Conservation (phyloP, 2,329 filamentous ascomycete species). For the Stagonosporopsis chrysanthemi region DNA sequence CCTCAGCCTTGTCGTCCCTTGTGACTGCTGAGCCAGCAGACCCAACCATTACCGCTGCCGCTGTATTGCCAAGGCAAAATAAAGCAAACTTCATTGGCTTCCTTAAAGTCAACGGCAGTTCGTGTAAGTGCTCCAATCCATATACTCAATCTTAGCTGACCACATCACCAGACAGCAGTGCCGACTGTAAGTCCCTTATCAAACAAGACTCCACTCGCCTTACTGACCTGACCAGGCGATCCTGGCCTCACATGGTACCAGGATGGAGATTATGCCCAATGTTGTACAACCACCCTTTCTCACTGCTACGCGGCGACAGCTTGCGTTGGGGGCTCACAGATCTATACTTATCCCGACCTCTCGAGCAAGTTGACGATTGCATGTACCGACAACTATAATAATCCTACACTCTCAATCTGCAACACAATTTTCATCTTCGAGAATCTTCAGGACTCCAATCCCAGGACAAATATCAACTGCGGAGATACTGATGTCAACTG, state of each 20-base stretch:
- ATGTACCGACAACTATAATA: conserved; percentile 38
- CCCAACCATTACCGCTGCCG: conserved; percentile 40
- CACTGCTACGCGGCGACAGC: conserved; percentile 38
- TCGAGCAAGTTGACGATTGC: conserved; percentile 34
- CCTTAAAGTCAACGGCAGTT: conserved; percentile 24
- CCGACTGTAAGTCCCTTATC: conserved; percentile 21
- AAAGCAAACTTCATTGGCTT: conserved; percentile 37
- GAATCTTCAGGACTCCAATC: conserved; percentile 36
- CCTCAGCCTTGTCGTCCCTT: conserved; percentile 22
- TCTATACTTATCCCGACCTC: conserved; percentile 32
- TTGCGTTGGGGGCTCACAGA: conserved; percentile 35
- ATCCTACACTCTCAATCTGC: conserved; percentile 31
- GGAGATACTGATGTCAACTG: conserved; percentile 33
- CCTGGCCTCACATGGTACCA: conserved; percentile 40
- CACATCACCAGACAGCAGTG: conserved; percentile 28
- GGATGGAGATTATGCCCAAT: conserved; percentile 39
- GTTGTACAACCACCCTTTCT: conserved; percentile 34
- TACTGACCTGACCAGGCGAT: conserved; percentile 13
- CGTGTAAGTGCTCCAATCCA: conserved; percentile 23
- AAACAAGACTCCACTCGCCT: background rate
- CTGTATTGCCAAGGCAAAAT: conserved; percentile 39
- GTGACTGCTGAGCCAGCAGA: conserved; percentile 32
- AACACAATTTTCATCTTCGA: conserved; percentile 44
- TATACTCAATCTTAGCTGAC: conserved; percentile 1
- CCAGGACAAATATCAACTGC: conserved; percentile 41